Evolutionary conservation across 1,284 basidiomycete genomes (phyloP), one percentile per base, ranked within the genome.

Genomic region (Boletus smithii): DNA sequence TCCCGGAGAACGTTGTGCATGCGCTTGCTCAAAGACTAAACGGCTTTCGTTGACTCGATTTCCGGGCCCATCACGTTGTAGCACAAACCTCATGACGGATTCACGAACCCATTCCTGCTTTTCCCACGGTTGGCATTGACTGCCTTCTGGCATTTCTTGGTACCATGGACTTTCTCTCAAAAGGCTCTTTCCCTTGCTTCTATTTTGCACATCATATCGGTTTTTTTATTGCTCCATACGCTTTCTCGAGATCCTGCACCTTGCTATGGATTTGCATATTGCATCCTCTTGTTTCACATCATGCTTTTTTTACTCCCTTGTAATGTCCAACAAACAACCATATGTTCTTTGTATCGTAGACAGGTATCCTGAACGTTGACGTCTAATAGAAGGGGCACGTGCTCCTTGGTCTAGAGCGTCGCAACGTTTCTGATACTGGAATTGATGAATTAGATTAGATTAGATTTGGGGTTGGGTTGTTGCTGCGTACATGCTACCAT

Each of bases 1-100:
- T 88, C 18, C 80, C 85, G 48, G 72, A 85, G 23, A 73, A 80
- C 35, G 62, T 88, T 26, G 78, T 88, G 38, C 77, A 86, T 54
- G 83, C 82, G 2, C 73, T 88, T 39, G 81, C 75, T 26, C 79
- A 83, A 50, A 74, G 84, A 46, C 72, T 88, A 26, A 46, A 53
- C 26, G 53, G 48, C 17, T 45, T 54, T 30, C 50, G 35, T 51
- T 63, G 46, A 66, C 13, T 35, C 37, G 0, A 35, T 33, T 37
- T 34, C 26, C 16, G n/a, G 18, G 10, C 9, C 20, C 24, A 11
- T 11, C 23, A 48, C 31, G n/a, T 39, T 43, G 40, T 35, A 42
- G 24, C 38, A 49, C 34, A 40, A 41, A 46, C 42, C 5, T 53
- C 17, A 60, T 18, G 62, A 65, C 46, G 37, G n/a, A 49, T 50